Base-by-base conservation (phyloP, 192 early-diverging fungal genomes). In the Blastocladiella britannica region DNA sequence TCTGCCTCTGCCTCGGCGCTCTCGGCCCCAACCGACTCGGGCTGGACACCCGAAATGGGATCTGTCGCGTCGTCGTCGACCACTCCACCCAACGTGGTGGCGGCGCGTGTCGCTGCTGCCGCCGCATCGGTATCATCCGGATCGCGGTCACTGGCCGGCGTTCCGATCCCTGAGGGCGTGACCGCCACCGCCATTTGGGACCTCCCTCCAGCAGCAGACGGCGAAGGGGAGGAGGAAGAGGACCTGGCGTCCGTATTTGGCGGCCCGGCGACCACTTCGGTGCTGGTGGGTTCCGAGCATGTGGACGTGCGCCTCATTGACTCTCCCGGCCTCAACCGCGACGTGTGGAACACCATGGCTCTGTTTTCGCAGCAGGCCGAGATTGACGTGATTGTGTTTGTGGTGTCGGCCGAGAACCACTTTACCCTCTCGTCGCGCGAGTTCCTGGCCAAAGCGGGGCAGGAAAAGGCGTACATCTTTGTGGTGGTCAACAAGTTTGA, bases 401-500 rank as follows among this genome's bases (percentile, higher is more conserved):
- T 98, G 23, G 95, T 98, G 56, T 90, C 90, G 67, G 91, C 94
- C 15, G 94, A 95, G 69, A 98, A 98, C 67, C 95, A 98, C 69
- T 96, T 98, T 66, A 98, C 95, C 3, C 77, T 98, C 31, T 94
- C 91, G 29, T 85, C 37, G 37, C 37, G 37, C 37, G 88, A 98
- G 74, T 98, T 98, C 68, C 74, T 98, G 67, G 78, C 81, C 60
- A 94, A 82, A 61, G 94, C 94, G 6, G 89, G 89, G 51, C 94
- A 95, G 68, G 94, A 98, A 76, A 98, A 98, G 72, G 89, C 91
- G 7, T 90, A 89, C 68, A 88, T 98, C 25, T 98, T 98, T 60
- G 93, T 98, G 58, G 91, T 98, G 24, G 89, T 98, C 62, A 98
- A 98, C 69, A 76, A 84, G 59, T 98, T 96, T 63, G 94, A 98